Base-by-base conservation (phyloP, 1,284 basidiomycete genomes). In the Rhodotorula sp. region DNA sequence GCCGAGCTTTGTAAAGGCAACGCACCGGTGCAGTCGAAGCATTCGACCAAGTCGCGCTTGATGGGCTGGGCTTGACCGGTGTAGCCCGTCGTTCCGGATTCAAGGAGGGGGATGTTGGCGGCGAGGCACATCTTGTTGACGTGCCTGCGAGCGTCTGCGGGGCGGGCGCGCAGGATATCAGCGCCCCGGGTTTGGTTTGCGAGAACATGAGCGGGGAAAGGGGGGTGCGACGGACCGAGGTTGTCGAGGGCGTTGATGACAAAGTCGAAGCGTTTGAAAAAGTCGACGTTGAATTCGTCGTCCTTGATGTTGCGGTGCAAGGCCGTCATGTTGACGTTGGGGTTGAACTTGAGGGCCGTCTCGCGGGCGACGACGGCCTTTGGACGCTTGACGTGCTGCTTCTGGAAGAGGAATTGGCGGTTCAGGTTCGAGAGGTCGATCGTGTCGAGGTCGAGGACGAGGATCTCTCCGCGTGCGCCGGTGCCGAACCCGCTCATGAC, bases 381-480 rank as follows among this genome's bases (percentile, higher is more conserved):
- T 77, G 93, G 90, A 80, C 97, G 91, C 79, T 97, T 95, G 71
- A 99, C 92, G 80, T 98, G 95, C 78, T 95, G 95, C 83, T 98
- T 98, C 74, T 89, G 88, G 83, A 99, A 99, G 52, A 99, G 84
- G 82, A 99, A 99, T 80, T 99, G 97, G 31, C 97, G 87, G 80
- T 99, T 99, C 64, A 99, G 85, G 81, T 99, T 99, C 64, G 94
- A 97, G 47, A 99, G 86, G 85, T 99, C 97, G 81, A 99, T 99
- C 12, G 95, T 99, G 83, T 99, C 97, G 71, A 99, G 85, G 83
- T 99, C 97, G 75, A 99, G 86, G 77, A 76, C 60, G 28, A 69
- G 58, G 50, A 76, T 71, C 18, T 47, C 23, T 45, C 71, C 75
- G 48, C 50, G 54, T 3, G 31, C 6, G 52, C 60, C 63, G n/a